These are phyloP conservation scores for Tricholoma sp. DNA, from an alignment of 768 basidiomycete species.

Conservation along the genomic window DNA sequence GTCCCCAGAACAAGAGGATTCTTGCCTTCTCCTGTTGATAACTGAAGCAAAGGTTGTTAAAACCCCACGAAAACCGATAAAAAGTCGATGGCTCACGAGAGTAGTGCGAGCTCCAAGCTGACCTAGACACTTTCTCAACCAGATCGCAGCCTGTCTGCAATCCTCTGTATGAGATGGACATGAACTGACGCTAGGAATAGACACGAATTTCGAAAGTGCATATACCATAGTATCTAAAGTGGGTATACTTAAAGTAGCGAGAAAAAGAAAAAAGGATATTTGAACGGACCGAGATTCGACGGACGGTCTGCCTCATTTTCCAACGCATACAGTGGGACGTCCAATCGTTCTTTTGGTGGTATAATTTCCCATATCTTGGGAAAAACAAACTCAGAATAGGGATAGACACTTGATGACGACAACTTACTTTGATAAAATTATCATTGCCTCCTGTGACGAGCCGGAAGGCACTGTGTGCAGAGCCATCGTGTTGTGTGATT, in stretches of 20 bases:
- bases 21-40: conserved; percentile 68
- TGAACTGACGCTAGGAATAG: conserved; percentile 82
- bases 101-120: conserved; percentile 84
- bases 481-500: conserved; percentile 34
- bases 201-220: conserved; percentile 79
- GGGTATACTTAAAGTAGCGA: no score
- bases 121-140: conserved; percentile 81
- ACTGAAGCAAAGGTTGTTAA: conserved; percentile 32
- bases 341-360: conserved; percentile 23
- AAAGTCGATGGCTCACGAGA: conserved; percentile 44
- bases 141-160: conserved; percentile 91
- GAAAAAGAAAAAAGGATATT: not conserved
- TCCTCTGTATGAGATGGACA: conserved; percentile 66
- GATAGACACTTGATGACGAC: no score
- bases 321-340: conserved; percentile 5
- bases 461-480: conserved; percentile 26
- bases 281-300: conserved; percentile 6
- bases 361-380: conserved; percentile 51
- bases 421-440: conserved; percentile 68
- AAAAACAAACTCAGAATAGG: not conserved
- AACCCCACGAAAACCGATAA: not conserved
- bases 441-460: conserved; percentile 85
- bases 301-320: not conserved
- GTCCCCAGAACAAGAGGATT: conserved; percentile 90
- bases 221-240: conserved; percentile 64